Evolutionary conservation across 176 grass and related monocot species (phyloP).

Genomic region (Secale cereale): DNA sequence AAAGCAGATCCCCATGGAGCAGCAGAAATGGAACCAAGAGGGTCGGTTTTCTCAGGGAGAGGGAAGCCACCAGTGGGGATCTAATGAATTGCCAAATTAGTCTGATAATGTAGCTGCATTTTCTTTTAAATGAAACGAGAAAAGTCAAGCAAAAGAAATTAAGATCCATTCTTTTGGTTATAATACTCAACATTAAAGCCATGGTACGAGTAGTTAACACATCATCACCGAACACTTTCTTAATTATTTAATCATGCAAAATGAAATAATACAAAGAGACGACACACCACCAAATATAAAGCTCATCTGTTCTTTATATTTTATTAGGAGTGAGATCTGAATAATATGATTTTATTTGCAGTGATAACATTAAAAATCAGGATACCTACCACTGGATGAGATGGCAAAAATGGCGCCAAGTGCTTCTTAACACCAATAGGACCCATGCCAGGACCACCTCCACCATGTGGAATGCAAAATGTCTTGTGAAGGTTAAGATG

Average conservation of each 20-base stretch:
- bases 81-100: constrained; percentile 34
- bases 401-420: constrained; percentile 96
- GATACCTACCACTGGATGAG: constrained; percentile 86
- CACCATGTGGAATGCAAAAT: constrained; percentile 99
- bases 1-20: constrained; percentile 99
- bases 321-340: background rate
- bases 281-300: background rate
- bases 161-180: background rate
- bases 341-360: background rate
- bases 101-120: background rate
- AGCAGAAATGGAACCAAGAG: constrained; percentile 90
- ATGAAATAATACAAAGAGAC: background rate
- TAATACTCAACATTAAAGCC: background rate
- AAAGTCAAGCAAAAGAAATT: background rate
- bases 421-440: constrained; percentile 99
- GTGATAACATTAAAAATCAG: constrained; percentile 12
- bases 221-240: background rate
- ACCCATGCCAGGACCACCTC: constrained; percentile 98
- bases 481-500: constrained; percentile 99
- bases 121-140: constrained; percentile 1
- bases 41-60: constrained; percentile 71
- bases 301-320: background rate
- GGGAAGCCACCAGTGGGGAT: constrained; percentile 88
- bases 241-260: background rate
- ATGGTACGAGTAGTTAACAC: background rate